Conservation (phyloP, 2,329 filamentous ascomycete genomes). For the Phoma sp. region DNA sequence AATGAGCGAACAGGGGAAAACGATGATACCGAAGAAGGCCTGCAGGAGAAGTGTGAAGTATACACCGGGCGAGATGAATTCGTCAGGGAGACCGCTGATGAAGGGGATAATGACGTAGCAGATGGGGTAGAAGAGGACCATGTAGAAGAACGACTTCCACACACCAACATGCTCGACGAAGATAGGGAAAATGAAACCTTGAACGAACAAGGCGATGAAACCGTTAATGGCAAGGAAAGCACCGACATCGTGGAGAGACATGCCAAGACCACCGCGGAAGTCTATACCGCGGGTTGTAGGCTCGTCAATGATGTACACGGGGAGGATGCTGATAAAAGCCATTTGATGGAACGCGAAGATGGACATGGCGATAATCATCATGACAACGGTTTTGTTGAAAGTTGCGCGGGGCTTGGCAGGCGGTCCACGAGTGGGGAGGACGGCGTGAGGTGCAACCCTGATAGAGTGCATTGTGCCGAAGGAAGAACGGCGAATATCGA, state of each 20-base stretch:
- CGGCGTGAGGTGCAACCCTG: slow-evolving; percentile 34
- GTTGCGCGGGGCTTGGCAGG: slow-evolving; percentile 41
- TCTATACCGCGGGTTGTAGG: slow-evolving; percentile 48
- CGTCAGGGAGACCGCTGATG: slow-evolving; percentile 63
- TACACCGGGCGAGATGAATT: slow-evolving; percentile 64
- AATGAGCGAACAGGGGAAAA: slow-evolving; percentile 72
- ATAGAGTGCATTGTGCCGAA: slow-evolving; percentile 49
- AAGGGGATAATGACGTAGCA: slow-evolving; percentile 74
- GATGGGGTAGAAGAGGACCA: slow-evolving; percentile 69
- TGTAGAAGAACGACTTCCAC: slow-evolving; percentile 70
- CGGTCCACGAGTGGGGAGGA: slow-evolving; percentile 29
- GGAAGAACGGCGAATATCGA: slow-evolving; percentile 45
- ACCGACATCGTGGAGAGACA: slow-evolving; percentile 70
- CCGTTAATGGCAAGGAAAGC: slow-evolving; percentile 73
- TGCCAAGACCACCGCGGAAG: slow-evolving; percentile 67
- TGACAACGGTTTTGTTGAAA: slow-evolving; percentile 71
- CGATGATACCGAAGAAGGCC: slow-evolving; percentile 71
- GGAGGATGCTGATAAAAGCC: slow-evolving; percentile 88
- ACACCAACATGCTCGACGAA: slow-evolving; percentile 69
- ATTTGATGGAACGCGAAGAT: slow-evolving; percentile 91
- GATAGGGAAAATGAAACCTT: slow-evolving; percentile 73
- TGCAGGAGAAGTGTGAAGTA: slow-evolving; percentile 69
- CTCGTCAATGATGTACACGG: slow-evolving; percentile 88
- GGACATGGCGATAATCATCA: slow-evolving; percentile 79
- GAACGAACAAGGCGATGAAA: slow-evolving; percentile 74